Percentiles rank a stretch among this genome's conserved stretches.
phyloP scores from a whole-genome alignment of 2,329 filamentous ascomycete species.

The Epichloe hybrida region DNA sequence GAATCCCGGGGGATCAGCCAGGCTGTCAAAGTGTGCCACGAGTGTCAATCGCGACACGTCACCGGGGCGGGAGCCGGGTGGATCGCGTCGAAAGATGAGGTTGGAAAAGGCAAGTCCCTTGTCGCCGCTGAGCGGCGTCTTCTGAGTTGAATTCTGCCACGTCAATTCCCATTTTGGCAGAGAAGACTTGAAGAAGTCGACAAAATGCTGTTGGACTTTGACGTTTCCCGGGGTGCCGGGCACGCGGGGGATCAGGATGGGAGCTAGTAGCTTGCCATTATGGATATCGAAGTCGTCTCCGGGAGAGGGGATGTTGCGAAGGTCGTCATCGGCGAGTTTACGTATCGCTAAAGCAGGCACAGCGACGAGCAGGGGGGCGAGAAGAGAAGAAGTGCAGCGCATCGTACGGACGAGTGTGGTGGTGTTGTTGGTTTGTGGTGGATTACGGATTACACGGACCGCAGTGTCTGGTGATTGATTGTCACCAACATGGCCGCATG shows the following conservation, averaged over 20 bases:
- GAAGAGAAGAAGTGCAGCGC: neutral
- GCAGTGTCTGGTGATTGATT: neutral
- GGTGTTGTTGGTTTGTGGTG: neutral
- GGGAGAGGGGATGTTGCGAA: conserved; percentile 58
- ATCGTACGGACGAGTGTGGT: neutral
- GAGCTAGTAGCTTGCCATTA: conserved; percentile 62
- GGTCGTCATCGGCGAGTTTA: conserved; percentile 58
- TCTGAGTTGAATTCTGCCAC: conserved; percentile 82
- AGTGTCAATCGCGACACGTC: conserved; percentile 72
- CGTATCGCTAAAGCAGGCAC: conserved; percentile 24
- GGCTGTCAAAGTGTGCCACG: conserved; percentile 88
- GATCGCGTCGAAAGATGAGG: conserved; percentile 74
- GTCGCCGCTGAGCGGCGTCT: conserved; percentile 53
- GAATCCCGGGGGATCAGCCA: conserved; percentile 74
- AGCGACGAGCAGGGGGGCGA: conserved; percentile 1
- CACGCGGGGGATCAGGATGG: conserved; percentile 75
- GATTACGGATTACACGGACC: too few species aligned
- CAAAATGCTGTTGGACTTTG: conserved; percentile 67
- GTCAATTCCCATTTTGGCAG: conserved; percentile 69
- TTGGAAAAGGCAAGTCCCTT: conserved; percentile 72
- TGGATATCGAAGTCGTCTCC: conserved; percentile 67
- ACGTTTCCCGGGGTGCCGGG: conserved; percentile 67
- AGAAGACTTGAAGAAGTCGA: conserved; percentile 60
- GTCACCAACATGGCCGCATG: neutral
- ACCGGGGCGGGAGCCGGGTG: conserved; percentile 62